phyloP scores from a whole-genome alignment of 768 basidiomycete species.

The Leucosporidium yakuticum region DNA sequence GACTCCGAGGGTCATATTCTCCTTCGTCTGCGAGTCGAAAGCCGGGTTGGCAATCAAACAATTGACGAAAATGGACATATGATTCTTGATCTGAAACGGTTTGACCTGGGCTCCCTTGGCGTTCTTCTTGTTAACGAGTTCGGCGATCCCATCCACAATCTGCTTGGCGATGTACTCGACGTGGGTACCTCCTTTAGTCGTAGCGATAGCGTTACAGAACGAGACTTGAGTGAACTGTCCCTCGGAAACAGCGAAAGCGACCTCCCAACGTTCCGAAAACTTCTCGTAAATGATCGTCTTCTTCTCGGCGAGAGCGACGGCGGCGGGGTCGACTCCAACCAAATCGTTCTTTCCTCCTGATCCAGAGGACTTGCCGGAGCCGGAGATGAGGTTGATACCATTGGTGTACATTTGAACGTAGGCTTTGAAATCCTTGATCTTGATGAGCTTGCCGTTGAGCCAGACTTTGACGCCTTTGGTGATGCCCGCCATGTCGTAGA shows the following conservation, averaged over 20 bases:
- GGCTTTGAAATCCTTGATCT: conserved; percentile 91
- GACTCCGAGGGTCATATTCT: conserved; percentile 76
- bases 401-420: conserved; percentile 92
- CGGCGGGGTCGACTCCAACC: conserved; percentile 25
- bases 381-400: conserved; percentile 58
- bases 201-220: conserved; percentile 95
- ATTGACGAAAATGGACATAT: conserved; percentile 98
- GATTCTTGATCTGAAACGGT: conserved; percentile 86
- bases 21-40: conserved; percentile 99
- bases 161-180: conserved; percentile 79
- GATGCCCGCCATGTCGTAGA: conserved; percentile 95
- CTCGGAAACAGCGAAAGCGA: conserved; percentile 89
- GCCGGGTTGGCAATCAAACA: conserved; percentile 93
- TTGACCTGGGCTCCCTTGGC: conserved; percentile 84
- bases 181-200: conserved; percentile 92
- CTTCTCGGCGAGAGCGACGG: conserved; percentile 57
- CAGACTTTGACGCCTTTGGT: conserved; percentile 86
- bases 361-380: conserved; percentile 51
- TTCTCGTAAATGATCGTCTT: conserved; percentile 75
- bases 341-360: conserved; percentile 11
- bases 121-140: conserved; percentile 87
- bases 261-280: conserved; percentile 79
- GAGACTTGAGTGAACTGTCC: conserved; percentile 89
- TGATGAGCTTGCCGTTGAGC: conserved; percentile 77
- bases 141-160: conserved; percentile 73